Percentiles rank a stretch among this genome's conserved stretches.
Conservation (phyloP, 495 filamentous ascomycete species). For the Evernia prunastri region DNA sequence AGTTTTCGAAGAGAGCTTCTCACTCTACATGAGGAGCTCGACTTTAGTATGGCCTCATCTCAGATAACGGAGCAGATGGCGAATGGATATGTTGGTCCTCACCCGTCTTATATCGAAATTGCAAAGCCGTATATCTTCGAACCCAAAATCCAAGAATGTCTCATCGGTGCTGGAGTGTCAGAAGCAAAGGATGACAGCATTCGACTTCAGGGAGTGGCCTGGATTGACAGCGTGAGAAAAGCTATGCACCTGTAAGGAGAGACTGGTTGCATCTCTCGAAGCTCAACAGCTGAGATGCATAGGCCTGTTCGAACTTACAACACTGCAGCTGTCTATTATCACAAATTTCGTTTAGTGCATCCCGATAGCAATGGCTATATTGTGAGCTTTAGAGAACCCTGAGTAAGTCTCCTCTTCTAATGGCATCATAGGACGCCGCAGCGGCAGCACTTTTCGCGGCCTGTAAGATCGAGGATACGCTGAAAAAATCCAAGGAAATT, state of each 20-base stretch:
- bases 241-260: slow-evolving; percentile 61
- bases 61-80: slow-evolving; percentile 17
- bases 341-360: slow-evolving; percentile 78
- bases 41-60: slow-evolving; percentile 22
- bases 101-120: slow-evolving; percentile 66
- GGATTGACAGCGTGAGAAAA: slow-evolving; percentile 73
- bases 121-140: slow-evolving; percentile 63
- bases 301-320: slow-evolving; percentile 78
- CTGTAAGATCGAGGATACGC: slow-evolving; percentile 95
- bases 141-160: slow-evolving; percentile 52
- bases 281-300: slow-evolving; percentile 17
- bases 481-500: slow-evolving; percentile 94
- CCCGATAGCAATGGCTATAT: slow-evolving; percentile 51
- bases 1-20: neutral
- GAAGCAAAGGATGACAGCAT: slow-evolving; percentile 60
- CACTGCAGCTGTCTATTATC: slow-evolving; percentile 79
- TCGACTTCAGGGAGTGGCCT: slow-evolving; percentile 68
- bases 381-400: slow-evolving; percentile 10
- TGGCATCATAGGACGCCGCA: slow-evolving; percentile 60
- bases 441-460: slow-evolving; percentile 82
- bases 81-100: slow-evolving; percentile 45
- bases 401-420: slow-evolving; percentile 23
- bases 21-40: neutral
- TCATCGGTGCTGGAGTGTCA: slow-evolving; percentile 48
- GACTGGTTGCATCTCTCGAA: slow-evolving; percentile 1